These are phyloP conservation scores for Chaetomium olivaceum DNA, from an alignment of 2,329 filamentous ascomycete genomes.

Conservation along the genomic window DNA sequence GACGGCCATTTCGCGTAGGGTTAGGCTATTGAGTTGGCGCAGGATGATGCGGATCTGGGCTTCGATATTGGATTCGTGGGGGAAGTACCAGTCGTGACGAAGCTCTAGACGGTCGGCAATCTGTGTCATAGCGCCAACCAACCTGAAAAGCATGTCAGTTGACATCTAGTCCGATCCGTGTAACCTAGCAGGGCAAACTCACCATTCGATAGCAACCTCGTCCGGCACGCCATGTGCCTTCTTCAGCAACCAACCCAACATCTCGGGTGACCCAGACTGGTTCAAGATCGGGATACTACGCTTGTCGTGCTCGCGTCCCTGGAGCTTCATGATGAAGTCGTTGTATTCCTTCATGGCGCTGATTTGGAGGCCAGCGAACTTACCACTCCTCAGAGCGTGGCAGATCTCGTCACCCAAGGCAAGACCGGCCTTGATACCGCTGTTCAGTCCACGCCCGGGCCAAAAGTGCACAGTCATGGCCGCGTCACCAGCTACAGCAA, in stretches of 20 bases:
- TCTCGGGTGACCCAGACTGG: slow-evolving; percentile 40
- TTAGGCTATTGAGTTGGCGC: slow-evolving; percentile 36
- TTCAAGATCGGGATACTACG: slow-evolving; percentile 41
- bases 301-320: slow-evolving; percentile 41
- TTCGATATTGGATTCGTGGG: slow-evolving; percentile 36
- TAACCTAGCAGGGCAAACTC: neutral
- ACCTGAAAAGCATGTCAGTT: slow-evolving; percentile 17
- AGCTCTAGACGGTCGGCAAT: slow-evolving; percentile 38
- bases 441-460: slow-evolving; percentile 42
- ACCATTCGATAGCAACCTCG: slow-evolving; percentile 39
- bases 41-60: slow-evolving; percentile 39
- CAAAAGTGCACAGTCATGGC: slow-evolving; percentile 43
- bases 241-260: slow-evolving; percentile 40
- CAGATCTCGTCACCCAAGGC: slow-evolving; percentile 41
- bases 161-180: neutral
- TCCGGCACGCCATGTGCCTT: slow-evolving; percentile 39
- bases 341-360: slow-evolving; percentile 39
- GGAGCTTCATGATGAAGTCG: slow-evolving; percentile 41
- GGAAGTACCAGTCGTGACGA: slow-evolving; percentile 37
- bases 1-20: slow-evolving; percentile 41
- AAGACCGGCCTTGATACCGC: slow-evolving; percentile 41
- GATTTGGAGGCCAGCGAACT: slow-evolving; percentile 37
- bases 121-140: slow-evolving; percentile 39
- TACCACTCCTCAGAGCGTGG: slow-evolving; percentile 36
- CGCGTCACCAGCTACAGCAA: slow-evolving; percentile 40